Evolutionary conservation across 2,329 filamentous ascomycete genomes (phyloP), one percentile per base, ranked within the genome.

Genomic region (Talaromyces piceae): DNA sequence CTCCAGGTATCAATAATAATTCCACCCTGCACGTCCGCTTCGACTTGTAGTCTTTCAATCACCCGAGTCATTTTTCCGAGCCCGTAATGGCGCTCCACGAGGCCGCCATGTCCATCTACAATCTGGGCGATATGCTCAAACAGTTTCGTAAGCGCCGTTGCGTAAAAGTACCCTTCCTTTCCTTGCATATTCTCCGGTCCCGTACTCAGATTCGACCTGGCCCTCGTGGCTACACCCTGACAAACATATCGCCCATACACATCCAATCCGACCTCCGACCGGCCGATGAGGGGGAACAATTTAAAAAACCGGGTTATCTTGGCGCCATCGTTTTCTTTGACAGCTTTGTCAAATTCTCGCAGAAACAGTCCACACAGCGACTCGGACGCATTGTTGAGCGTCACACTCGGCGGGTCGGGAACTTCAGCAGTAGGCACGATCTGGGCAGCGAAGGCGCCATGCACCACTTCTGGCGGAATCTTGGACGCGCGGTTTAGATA

Each of bases 71-170:
- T 98, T 74, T 90, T 93, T 31, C 91, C 89, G 13, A 80, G 72
- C 1, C 93, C 93, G 64, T 98, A 98, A 68, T 98, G 93, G 44
- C 88, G 83, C 72, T 97, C 91, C 1, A 98, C 91, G 7, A 98
- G 77, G 1, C 83, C 83, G 27, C 91, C 89, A 64, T 98, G 93
- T 1, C 87, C 85, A 62, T 97, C 91, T 20, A 98, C 84, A 57
- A 98, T 96, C 65, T 95, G 88, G 2, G 93, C 91, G 67, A 98
- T 95, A 69, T 98, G 91, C 68, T 97, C 91, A 65, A 98, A 98
- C 44, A 98, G 73, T 64, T 88, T 91, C 4, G 91, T 95, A 56
- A 98, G 74, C 2, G 88, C 86, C 67, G 87, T 91, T 39, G 87
- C 91, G 66, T 95, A 97, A 74, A 96, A 95, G 73, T 91, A 88